phyloP scores from a whole-genome alignment of 2,329 filamentous ascomycete genomes.

The Ophiognomonia clavigignenti-juglandacearum region DNA sequence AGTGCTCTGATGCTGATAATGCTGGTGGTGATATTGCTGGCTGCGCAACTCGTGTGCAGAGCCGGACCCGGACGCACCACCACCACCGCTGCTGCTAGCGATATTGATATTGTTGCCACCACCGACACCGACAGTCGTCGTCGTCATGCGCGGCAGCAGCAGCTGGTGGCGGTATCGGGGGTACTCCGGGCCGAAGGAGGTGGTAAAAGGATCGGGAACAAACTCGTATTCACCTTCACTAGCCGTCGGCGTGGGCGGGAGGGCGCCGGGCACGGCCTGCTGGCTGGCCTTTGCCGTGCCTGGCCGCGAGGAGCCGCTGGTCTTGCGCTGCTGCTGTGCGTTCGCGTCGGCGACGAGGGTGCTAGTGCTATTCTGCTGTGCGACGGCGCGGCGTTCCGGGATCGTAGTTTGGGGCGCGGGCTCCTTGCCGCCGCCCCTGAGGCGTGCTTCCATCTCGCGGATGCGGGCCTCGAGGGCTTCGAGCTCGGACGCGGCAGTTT shows the following conservation, averaged over 20 bases:
- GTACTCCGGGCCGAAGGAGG: conserved; percentile 17
- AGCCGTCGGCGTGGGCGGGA: conserved; percentile 56
- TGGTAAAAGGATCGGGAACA: conserved; percentile 19
- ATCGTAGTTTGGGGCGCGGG: conserved; percentile 23
- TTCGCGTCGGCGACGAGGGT: conserved; percentile 19
- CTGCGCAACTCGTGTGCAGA: conserved; percentile 12
- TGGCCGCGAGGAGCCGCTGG: conserved; percentile 37
- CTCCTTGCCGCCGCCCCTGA: conserved; percentile 38
- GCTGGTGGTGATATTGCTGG: conserved; percentile 15
- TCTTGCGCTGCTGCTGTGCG: conserved; percentile 23
- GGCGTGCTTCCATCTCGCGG: conserved; percentile 76
- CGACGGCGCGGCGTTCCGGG: conserved; percentile 25
- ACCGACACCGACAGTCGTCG: not conserved
- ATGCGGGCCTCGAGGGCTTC: conserved; percentile 80
- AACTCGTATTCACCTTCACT: conserved; percentile 58
- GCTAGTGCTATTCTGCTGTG: conserved; percentile 17
- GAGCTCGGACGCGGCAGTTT: conserved; percentile 70
- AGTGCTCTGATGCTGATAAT: conserved; percentile 11
- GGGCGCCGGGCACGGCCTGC: conserved; percentile 50
- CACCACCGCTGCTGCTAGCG: not conserved
- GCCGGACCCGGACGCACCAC: not conserved
- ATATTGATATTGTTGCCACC: not conserved
- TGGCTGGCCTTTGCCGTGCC: conserved; percentile 46
- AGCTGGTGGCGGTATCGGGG: conserved; percentile 16
- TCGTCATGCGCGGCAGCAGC: conserved; percentile 16